Percentiles rank a stretch among this genome's conserved stretches.
These are phyloP conservation scores for Neurospora sp. DNA, from an alignment of 495 filamentous ascomycete species.

Conservation along the genomic window DNA sequence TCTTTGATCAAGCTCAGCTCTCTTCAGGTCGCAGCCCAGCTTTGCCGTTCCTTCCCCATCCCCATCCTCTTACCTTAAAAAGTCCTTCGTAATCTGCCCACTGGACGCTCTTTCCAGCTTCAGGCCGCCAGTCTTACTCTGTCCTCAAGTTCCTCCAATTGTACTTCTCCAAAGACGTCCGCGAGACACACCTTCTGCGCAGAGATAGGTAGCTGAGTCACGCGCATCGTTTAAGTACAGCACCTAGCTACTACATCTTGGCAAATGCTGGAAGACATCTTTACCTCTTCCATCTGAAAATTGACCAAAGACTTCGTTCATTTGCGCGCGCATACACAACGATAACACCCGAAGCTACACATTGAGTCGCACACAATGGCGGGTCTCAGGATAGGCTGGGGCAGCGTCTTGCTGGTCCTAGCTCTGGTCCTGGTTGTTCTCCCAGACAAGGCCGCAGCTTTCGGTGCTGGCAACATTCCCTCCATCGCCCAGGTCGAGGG, in stretches of 20 bases:
- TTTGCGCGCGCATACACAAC: not conserved
- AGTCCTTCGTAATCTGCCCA: not conserved
- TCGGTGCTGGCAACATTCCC: conserved; percentile 94
- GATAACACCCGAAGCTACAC: not conserved
- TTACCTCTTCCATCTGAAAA: not conserved
- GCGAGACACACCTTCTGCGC: not conserved
- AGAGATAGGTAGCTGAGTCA: not conserved
- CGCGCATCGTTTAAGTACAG: not conserved
- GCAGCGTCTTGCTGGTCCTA: conserved; percentile 36
- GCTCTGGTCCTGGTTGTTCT: conserved; percentile 51
- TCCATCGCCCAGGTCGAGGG: conserved; percentile 90
- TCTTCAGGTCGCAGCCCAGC: not conserved
- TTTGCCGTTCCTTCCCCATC: not conserved
- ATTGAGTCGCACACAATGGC: conserved; percentile 22
- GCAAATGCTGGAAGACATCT: not conserved
- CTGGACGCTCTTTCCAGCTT: not conserved
- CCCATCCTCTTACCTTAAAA: not conserved
- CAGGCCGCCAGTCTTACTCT: not conserved
- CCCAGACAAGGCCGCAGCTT: conserved; percentile 56
- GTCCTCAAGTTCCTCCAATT: not conserved
- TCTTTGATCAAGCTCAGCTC: not conserved
- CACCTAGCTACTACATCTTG: not conserved
- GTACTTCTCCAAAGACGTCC: not conserved
- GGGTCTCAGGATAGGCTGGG: conserved; percentile 26
- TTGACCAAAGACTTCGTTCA: not conserved